Evolutionary conservation across 2,329 filamentous ascomycete genomes (phyloP).

Genomic region (Biscogniauxia marginata): DNA sequence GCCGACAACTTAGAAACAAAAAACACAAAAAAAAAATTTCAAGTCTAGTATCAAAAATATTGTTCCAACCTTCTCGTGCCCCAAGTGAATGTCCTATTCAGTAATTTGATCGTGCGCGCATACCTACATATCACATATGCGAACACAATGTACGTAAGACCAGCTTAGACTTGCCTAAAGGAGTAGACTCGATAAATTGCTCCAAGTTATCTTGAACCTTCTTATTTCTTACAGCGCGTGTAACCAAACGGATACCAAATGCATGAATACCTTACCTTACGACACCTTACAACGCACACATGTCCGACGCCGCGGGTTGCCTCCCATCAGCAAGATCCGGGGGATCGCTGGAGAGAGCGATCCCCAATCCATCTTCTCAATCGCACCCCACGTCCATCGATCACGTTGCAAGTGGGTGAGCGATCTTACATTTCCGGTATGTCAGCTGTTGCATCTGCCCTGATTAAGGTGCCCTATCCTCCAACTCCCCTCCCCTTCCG

Average conservation of each 20-base stretch:
- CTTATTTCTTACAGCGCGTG: background rate
- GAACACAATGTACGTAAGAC: background rate
- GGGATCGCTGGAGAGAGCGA: background rate
- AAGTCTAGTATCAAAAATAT: background rate
- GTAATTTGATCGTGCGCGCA: background rate
- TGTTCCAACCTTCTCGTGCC: background rate
- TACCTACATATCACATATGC: background rate
- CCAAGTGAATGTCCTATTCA: background rate
- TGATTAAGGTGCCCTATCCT: background rate
- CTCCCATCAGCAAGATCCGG: background rate
- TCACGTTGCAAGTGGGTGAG: background rate
- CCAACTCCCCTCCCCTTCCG: background rate
- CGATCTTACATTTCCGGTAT: constrained; percentile 2
- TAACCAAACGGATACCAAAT: background rate
- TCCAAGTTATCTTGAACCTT: background rate
- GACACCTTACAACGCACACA: background rate
- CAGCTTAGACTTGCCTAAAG: background rate
- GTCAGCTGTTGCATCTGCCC: background rate
- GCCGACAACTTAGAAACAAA: background rate
- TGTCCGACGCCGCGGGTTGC: background rate
- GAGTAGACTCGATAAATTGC: background rate
- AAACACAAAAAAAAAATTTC: background rate
- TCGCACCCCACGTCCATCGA: background rate
- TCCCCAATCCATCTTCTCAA: background rate
- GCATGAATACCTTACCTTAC: background rate